Percentiles rank a stretch among this genome's conserved stretches.
These are phyloP conservation scores for Trichoderma erinaceum DNA, from an alignment of 495 filamentous ascomycete species.

Conservation along the genomic window DNA sequence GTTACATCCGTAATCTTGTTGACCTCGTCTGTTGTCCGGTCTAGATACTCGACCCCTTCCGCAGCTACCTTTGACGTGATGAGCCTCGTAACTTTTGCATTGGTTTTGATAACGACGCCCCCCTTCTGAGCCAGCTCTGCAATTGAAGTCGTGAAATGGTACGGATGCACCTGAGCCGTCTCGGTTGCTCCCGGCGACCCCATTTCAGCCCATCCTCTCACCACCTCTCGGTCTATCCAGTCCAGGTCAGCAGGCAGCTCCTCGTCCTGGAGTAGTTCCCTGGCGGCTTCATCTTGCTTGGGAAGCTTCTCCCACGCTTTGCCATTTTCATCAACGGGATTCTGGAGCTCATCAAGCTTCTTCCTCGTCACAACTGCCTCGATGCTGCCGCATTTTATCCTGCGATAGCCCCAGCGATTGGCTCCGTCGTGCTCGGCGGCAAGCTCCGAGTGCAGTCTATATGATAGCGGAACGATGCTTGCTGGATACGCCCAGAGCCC, in stretches of 20 bases:
- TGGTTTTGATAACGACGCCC: slow-evolving; percentile 65
- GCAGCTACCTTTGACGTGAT: slow-evolving; percentile 50
- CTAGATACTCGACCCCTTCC: slow-evolving; percentile 66
- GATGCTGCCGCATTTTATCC: slow-evolving; percentile 68
- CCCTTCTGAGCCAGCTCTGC: slow-evolving; percentile 69
- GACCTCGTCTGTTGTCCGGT: slow-evolving; percentile 52
- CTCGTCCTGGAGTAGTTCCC: slow-evolving; percentile 44
- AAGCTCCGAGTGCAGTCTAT: slow-evolving; percentile 72
- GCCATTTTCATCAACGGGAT: slow-evolving; percentile 22
- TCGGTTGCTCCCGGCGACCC: slow-evolving; percentile 55
- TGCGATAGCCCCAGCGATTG: slow-evolving; percentile 82
- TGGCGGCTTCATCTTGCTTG: slow-evolving; percentile 62
- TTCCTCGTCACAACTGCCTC: slow-evolving; percentile 47
- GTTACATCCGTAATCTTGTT: slow-evolving; percentile 62
- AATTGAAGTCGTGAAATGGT: slow-evolving; percentile 84
- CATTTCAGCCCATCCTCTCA: slow-evolving; percentile 76
- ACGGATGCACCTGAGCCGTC: slow-evolving; percentile 93
- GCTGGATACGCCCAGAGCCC: slow-evolving; percentile 89
- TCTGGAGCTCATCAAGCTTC: slow-evolving; percentile 30
- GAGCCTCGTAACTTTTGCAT: slow-evolving; percentile 48
- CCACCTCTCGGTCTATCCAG: slow-evolving; percentile 67
- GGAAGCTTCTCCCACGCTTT: slow-evolving; percentile 56
- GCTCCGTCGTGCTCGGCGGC: slow-evolving; percentile 79
- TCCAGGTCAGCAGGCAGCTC: slow-evolving; percentile 73
- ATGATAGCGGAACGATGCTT: slow-evolving; percentile 81